Conservation (phyloP, 345 rosid genomes). For the Populus simonii region DNA sequence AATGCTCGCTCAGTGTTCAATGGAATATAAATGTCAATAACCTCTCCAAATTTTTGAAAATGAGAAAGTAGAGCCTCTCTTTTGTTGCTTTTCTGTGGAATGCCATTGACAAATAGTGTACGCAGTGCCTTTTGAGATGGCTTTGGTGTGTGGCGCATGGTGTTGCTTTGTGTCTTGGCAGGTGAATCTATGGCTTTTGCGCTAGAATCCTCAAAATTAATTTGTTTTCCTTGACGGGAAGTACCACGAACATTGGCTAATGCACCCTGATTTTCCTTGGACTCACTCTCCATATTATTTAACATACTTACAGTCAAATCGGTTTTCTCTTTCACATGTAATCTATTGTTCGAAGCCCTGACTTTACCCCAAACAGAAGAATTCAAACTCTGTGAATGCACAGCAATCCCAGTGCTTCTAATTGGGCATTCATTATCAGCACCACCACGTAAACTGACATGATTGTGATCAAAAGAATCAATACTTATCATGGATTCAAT, state of each 20-base stretch:
- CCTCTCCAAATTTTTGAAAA: conserved; percentile 86
- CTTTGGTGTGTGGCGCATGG: conserved; percentile 42
- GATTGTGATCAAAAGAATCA: conserved; percentile 45
- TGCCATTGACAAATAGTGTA: conserved; percentile 78
- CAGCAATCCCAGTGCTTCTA: conserved; percentile 29
- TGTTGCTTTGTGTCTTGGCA: conserved; percentile 43
- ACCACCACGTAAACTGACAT: conserved; percentile 26
- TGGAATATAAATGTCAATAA: conserved; percentile 86
- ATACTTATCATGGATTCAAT: conserved; percentile 44
- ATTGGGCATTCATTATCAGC: conserved; percentile 41
- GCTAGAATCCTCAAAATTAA: conserved; percentile 36
- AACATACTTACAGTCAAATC: conserved; percentile 39
- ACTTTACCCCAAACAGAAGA: conserved; percentile 76
- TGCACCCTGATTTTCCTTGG: conserved; percentile 46
- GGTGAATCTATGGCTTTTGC: conserved; percentile 38
- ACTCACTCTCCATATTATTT: conserved; percentile 48
- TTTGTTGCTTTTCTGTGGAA: conserved; percentile 77
- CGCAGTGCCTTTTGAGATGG: conserved; percentile 78
- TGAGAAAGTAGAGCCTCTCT: conserved; percentile 85
- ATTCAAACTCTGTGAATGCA: conserved; percentile 42
- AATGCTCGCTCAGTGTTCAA: conserved; percentile 77
- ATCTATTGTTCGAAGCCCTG: conserved; percentile 43
- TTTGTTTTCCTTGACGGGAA: conserved; percentile 50
- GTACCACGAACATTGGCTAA: conserved; percentile 31
- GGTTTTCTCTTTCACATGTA: conserved; percentile 52